Evolutionary conservation across 1,284 basidiomycete genomes (phyloP), one percentile per base, ranked within the genome.

Genomic region (Mycosarcoma maydis): DNA sequence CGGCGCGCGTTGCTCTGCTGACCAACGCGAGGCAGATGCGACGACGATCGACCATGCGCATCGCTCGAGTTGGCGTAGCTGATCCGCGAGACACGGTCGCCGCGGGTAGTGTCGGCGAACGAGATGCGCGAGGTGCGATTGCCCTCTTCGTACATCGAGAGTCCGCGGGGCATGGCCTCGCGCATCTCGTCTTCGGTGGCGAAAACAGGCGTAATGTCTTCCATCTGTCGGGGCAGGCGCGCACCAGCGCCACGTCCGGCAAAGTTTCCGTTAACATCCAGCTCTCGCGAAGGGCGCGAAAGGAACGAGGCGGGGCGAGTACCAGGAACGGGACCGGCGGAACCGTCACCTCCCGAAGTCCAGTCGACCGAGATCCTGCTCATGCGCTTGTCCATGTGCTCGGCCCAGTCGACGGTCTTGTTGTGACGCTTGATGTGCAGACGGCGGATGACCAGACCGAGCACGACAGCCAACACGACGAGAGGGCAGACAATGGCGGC

Each of bases 381-480:
- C 77, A 78, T 78, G 65, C 77, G 75, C 70, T 78, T 72, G 74
- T 78, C 77, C 75, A 78, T 76, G 56, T 76, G 67, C 20, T 78
- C 73, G 32, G 77, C 77, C 75, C 75, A 78, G 69, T 78, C 74
- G 42, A 73, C 77, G 33, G 73, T 76, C 72, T 78, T 78, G 75
- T 78, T 78, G 72, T 62, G 54, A 3, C 77, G 64, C 59, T 76
- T 77, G 60, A 78, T 75, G 76, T 78, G 77, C 54, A 77, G 64
- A 56, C 75, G 75, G 32, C 77, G 73, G 45, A 78, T 59, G 33
- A 36, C 61, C n/a, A 78, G 42, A 46, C 67, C 75, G 17, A 78
- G 17, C 16, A 57, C 59, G 43, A 72, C 64, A 39, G 61, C 60
- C 33, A 77, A 33, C 19, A 78, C 58, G 43, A 78, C 64, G 30